Conservation (phyloP, 371 early-diverging fungal species). For the Rhizopus arrhizus region DNA sequence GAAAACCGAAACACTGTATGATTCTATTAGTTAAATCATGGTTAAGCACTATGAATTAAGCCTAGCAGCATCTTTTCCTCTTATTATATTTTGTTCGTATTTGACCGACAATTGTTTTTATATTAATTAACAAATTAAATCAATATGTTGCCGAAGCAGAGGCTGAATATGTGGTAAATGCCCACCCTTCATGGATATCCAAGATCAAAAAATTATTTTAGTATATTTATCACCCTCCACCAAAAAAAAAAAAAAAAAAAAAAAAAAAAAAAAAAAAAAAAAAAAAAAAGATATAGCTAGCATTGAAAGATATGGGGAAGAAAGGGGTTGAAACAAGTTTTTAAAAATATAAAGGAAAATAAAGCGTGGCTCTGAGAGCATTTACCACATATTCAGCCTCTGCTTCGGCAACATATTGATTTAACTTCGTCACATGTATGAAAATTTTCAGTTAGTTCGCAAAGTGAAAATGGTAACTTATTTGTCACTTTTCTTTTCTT, state of each 20-base stretch:
- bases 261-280: background rate
- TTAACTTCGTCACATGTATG: no score
- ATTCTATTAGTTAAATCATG: no score
- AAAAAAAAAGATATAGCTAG: background rate
- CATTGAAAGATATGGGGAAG: slow-evolving; percentile 13
- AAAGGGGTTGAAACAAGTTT: slow-evolving; percentile 6
- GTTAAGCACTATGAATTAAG: no score
- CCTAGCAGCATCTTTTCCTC: no score
- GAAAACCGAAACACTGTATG: no score
- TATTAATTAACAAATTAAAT: slow-evolving; percentile 1
- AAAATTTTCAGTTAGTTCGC: no score
- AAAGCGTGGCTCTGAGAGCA: no score
- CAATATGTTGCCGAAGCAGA: slow-evolving; percentile 7
- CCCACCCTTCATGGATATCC: slow-evolving; percentile 15
- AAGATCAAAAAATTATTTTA: background rate
- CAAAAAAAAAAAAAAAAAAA: background rate
- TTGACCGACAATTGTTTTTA: slow-evolving; percentile 1
- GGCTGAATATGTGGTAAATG: slow-evolving; percentile 9
- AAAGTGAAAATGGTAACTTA: no score
- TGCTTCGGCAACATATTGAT: slow-evolving; percentile 9
- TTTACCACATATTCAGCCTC: slow-evolving; percentile 12
- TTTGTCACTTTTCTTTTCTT: no score
- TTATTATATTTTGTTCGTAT: slow-evolving; percentile 8
- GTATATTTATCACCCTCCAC: background rate
- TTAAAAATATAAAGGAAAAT: background rate